Conservation (phyloP, 78 protist genomes). For the Chrysochromulina parva region DNA sequence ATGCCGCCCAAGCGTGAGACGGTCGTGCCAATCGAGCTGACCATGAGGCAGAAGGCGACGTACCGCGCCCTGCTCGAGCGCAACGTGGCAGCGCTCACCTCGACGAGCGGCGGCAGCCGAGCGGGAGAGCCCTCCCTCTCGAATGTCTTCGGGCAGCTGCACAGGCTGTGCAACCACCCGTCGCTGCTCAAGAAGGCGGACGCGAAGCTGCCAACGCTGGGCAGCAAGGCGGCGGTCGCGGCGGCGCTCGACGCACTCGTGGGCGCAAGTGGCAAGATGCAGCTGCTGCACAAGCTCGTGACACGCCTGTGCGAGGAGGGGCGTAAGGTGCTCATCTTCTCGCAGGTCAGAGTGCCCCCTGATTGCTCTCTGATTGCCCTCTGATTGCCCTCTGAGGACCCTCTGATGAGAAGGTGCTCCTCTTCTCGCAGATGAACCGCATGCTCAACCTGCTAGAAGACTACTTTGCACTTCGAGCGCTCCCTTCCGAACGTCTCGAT, state of each 20-base stretch:
- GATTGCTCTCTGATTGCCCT: too few species aligned
- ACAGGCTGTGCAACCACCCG: conserved; percentile 95
- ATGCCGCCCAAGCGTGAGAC: conserved; percentile 91
- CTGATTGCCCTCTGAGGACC: too few species aligned
- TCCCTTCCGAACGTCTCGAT: conserved; percentile 90
- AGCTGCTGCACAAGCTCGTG: conserved; percentile 84
- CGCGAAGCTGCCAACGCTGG: background rate
- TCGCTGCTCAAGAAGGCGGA: conserved; percentile 76
- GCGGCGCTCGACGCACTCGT: conserved; percentile 15
- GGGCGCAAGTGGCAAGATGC: conserved; percentile 84
- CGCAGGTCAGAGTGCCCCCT: too few species aligned
- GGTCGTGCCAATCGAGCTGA: conserved; percentile 83
- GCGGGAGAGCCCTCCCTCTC: background rate
- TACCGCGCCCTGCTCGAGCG: conserved; percentile 90
- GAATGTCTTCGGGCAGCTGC: conserved; percentile 92
- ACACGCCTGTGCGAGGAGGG: conserved; percentile 62
- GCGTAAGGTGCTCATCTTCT: conserved; percentile 69
- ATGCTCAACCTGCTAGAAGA: conserved; percentile 88
- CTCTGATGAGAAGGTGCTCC: too few species aligned
- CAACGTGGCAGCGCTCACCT: conserved; percentile 43
- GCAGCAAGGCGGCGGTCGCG: background rate
- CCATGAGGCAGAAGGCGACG: conserved; percentile 81
- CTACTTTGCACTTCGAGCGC: background rate
- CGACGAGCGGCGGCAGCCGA: too few species aligned
- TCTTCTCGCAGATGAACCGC: conserved; percentile 90